A percentile compares a stretch with the other conserved stretches of the same genome.
Evolutionary conservation across 306 rosid genomes (phyloP).

Genomic region (Malus fusca): DNA sequence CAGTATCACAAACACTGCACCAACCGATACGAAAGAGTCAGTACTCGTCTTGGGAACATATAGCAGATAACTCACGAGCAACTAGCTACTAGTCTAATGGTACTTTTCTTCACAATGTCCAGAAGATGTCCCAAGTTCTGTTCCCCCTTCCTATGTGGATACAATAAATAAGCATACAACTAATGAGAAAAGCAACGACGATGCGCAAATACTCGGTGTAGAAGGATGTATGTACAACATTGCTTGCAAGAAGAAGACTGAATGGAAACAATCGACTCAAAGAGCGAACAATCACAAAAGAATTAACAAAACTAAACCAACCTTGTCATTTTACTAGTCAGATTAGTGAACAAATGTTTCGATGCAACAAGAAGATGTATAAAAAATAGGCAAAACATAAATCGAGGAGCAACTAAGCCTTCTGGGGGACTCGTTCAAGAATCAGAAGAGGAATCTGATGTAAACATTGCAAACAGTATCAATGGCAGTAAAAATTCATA

Average conservation of each 20-base stretch:
- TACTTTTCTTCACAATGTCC: not conserved
- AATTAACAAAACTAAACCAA: no score
- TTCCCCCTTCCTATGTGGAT: no score
- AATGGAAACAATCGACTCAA: no score
- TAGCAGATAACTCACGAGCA: not conserved
- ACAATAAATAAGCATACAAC: no score
- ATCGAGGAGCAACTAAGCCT: not conserved
- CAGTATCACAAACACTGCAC: slow-evolving; percentile 29
- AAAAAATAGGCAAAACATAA: not conserved
- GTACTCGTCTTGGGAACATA: not conserved
- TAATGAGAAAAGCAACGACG: no score
- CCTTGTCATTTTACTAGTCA: not conserved
- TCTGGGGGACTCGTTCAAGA: not conserved
- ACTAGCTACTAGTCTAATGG: not conserved
- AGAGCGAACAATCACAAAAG: no score
- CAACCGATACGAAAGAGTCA: slow-evolving; percentile 13
- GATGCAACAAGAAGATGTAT: not conserved
- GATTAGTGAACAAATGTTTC: not conserved
- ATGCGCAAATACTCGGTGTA: no score
- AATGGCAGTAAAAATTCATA: not conserved
- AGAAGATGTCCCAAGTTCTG: no score
- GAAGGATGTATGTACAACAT: no score
- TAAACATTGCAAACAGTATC: not conserved
- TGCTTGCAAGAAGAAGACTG: no score
- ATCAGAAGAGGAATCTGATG: not conserved